Base-by-base conservation (phyloP, 495 filamentous ascomycete genomes). In the Hypoxylon fuscum region DNA sequence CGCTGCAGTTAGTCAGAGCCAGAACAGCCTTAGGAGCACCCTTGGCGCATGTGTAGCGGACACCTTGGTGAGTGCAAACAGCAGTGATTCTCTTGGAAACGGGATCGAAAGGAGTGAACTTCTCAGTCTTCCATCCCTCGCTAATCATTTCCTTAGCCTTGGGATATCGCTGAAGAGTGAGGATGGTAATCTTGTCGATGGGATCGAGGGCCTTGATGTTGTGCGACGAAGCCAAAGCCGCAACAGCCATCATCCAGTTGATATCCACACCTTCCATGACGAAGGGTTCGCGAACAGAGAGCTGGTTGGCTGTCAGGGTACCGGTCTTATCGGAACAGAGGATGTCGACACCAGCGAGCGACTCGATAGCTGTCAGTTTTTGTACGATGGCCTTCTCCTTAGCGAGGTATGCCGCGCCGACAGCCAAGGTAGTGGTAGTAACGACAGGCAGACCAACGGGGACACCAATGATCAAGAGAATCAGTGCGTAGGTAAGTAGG, bases 251-350 rank as follows among this genome's bases (percentile, higher is more conserved):
- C 61, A 96, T 85, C 59, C 93, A 90, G 72, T 92, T 86, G 40
- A 85, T 79, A 53, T 90, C 88, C 40, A 93, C 85, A 60, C 90
- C 91, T 56, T 83, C 78, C 37, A 92, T 86, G 32, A 87, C 89
- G 76, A 87, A 96, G 34, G 92, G 92, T 61, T 95, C 91, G 23
- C 85, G 82, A 54, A 96, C 82, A 15, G 90, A 91, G 31, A 96
- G 84, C 72, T 92, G 96, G 79, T 96, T 96, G 75, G 92, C 93
- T 56, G 92, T 96, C 52, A 96, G 79, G 56, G 88, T 96, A 85
- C 92, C 91, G 37, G 92, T 96, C 82, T 97, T 97, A 76, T 97
- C 93, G 22, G 93, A 97, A 80, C 93, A 97, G 61, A 97, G 87
- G 72, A 97, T 94, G 78, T 97, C 91, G 47, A 96, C 93, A 78